Conservation (phyloP, 805 yeast species). For the Metschnikowia drakensbergensis region DNA sequence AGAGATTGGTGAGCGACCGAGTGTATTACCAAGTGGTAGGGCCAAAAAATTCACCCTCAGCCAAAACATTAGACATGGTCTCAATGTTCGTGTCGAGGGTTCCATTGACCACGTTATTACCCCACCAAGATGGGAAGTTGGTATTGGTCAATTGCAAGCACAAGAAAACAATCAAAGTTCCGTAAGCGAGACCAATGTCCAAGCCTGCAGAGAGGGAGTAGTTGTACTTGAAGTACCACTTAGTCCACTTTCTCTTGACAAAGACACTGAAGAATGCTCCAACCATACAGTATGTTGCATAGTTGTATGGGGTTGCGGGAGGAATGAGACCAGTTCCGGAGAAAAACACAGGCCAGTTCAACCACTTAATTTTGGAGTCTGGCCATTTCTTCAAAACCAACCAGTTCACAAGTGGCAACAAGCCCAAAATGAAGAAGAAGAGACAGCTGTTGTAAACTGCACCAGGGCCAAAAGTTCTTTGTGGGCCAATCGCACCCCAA, state of each 20-base stretch:
- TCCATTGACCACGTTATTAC: constrained; percentile 42
- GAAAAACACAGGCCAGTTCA: constrained; percentile 42
- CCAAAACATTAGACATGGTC: constrained; percentile 26
- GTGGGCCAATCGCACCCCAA: constrained; percentile 42
- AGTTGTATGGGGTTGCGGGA: constrained; percentile 71
- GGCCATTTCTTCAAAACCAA: constrained; percentile 41
- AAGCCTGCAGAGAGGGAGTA: constrained; percentile 44
- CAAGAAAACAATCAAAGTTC: constrained; percentile 38
- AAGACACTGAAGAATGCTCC: constrained; percentile 36
- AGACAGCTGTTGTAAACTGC: constrained; percentile 18
- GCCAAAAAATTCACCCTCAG: constrained; percentile 46
- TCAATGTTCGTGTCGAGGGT: constrained; percentile 37
- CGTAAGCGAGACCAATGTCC: constrained; percentile 43
- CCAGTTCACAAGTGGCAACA: constrained; percentile 37
- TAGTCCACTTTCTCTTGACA: constrained; percentile 39
- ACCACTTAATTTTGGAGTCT: constrained; percentile 27
- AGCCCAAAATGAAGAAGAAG: constrained; percentile 39
- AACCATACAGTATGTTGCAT: constrained; percentile 48
- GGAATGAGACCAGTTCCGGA: constrained; percentile 59
- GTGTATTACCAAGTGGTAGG: constrained; percentile 42
- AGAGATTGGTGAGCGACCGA: background rate
- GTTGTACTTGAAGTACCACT: constrained; percentile 45
- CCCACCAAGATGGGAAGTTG: constrained; percentile 59
- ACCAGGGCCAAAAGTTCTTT: constrained; percentile 17
- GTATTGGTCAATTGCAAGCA: constrained; percentile 24